These are phyloP conservation scores for Saksenaea vasiformis DNA, from an alignment of 371 early-diverging fungal species.

Conservation along the genomic window DNA sequence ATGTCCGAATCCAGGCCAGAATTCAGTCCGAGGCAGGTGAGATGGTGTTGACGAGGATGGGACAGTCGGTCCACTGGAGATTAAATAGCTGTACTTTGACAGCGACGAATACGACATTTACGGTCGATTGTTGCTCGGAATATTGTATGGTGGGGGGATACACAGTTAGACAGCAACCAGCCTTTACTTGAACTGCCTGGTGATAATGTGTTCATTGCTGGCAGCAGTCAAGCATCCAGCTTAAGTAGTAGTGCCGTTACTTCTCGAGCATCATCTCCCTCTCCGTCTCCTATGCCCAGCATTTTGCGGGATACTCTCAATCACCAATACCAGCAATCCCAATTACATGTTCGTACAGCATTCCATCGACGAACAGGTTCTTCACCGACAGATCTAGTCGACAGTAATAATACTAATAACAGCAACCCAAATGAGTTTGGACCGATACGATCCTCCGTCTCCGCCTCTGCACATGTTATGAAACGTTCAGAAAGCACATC, in stretches of 20 bases:
- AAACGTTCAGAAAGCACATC: constrained; percentile 38
- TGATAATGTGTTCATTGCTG: neutral
- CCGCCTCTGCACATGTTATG: constrained; percentile 11
- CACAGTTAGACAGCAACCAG: neutral
- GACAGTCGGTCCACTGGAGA: neutral
- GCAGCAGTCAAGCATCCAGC: constrained; percentile 17
- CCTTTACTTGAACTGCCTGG: constrained; percentile 6
- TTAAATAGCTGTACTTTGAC: neutral
- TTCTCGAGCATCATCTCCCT: constrained; percentile 29
- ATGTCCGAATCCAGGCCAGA: constrained; percentile 19
- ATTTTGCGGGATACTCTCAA: constrained; percentile 1
- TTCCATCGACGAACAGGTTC: constrained; percentile 17
- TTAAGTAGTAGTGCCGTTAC: constrained; percentile 17
- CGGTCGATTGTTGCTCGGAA: constrained; percentile 42
- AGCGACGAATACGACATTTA: constrained; percentile 50
- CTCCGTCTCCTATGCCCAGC: constrained; percentile 7
- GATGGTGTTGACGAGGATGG: neutral
- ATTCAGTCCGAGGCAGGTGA: constrained; percentile 16
- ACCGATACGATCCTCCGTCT: neutral
- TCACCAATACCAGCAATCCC: neutral
- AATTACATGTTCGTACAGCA: neutral
- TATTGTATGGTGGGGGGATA: constrained; percentile 28
- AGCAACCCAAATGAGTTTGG: neutral
- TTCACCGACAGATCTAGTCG: neutral
- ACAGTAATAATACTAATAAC: neutral